Conservation (phyloP, 2,329 filamentous ascomycete genomes). For the Venturia oleaginea region DNA sequence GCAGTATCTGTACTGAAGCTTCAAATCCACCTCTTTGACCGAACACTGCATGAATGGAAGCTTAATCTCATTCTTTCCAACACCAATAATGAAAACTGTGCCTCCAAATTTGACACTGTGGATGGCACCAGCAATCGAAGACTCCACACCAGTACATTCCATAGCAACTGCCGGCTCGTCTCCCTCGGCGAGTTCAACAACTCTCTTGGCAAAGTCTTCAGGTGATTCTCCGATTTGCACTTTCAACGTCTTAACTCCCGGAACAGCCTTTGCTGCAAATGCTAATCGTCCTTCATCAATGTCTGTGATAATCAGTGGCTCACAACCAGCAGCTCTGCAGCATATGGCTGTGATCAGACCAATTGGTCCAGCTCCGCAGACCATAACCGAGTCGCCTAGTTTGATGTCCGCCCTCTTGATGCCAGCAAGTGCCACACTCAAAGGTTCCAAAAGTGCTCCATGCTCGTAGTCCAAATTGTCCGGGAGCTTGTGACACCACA, state of each 20-base stretch:
- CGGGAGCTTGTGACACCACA: conserved; percentile 95
- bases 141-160: conserved; percentile 94
- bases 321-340: conserved; percentile 75
- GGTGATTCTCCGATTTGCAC: conserved; percentile 54
- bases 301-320: conserved; percentile 87
- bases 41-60: conserved; percentile 92
- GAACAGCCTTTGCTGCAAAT: conserved; percentile 78
- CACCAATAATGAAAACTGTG: conserved; percentile 93
- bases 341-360: conserved; percentile 83
- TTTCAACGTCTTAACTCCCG: conserved; percentile 71
- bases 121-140: conserved; percentile 75
- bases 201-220: conserved; percentile 61
- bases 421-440: conserved; percentile 80
- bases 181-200: conserved; percentile 64
- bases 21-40: conserved; percentile 84
- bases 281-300: conserved; percentile 77
- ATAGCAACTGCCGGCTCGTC: conserved; percentile 73
- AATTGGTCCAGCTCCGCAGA: conserved; percentile 91
- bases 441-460: conserved; percentile 80
- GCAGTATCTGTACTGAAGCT: conserved; percentile 93
- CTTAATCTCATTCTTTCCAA: conserved; percentile 90
- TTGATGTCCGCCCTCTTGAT: conserved; percentile 73
- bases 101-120: conserved; percentile 91
- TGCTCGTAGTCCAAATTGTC: conserved; percentile 79
- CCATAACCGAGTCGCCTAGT: conserved; percentile 77